Evolutionary conservation across 2,329 filamentous ascomycete genomes (phyloP).

Genomic region (Fusarium avenaceum): DNA sequence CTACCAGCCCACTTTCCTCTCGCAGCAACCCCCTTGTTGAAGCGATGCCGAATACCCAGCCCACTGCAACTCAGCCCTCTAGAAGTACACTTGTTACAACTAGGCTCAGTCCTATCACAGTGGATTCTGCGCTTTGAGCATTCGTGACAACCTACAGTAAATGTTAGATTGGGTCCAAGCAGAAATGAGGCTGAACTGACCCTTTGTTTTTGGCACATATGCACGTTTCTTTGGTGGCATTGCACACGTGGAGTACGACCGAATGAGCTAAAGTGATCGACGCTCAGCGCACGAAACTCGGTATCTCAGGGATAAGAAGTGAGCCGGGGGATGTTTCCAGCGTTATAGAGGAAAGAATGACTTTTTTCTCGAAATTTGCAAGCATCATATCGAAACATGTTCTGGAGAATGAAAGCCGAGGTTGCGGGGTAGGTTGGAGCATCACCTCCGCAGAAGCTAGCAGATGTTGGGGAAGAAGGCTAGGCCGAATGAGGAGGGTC

Average conservation of each 20-base stretch:
- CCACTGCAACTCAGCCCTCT: conserved; percentile 46
- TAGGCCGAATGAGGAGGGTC: conserved; percentile 4
- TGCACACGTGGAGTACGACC: not conserved
- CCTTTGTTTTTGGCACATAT: conserved; percentile 47
- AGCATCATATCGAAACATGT: conserved; percentile 14
- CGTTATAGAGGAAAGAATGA: not conserved
- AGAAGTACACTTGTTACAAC: conserved; percentile 41
- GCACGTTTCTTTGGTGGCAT: conserved; percentile 47
- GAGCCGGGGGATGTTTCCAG: too few species aligned
- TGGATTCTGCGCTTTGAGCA: conserved; percentile 47
- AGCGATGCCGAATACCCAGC: conserved; percentile 44
- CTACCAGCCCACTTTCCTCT: conserved; percentile 48
- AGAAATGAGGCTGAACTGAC: conserved; percentile 12
- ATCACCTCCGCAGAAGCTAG: conserved; percentile 1
- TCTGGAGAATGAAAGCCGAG: not conserved
- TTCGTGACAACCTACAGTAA: conserved; percentile 48
- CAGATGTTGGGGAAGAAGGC: not conserved
- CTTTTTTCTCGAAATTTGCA: conserved; percentile 12
- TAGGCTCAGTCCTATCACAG: conserved; percentile 43
- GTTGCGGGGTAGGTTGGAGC: conserved; percentile 14
- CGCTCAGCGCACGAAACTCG: not conserved
- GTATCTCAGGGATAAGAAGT: not conserved
- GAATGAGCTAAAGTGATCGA: conserved; percentile 18
- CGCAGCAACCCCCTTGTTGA: conserved; percentile 47
- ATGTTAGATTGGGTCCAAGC: not conserved